Evolutionary conservation across 257 asterid genomes (phyloP), one percentile per base, ranked within the genome.

Genomic region (Gentiana straminea): DNA sequence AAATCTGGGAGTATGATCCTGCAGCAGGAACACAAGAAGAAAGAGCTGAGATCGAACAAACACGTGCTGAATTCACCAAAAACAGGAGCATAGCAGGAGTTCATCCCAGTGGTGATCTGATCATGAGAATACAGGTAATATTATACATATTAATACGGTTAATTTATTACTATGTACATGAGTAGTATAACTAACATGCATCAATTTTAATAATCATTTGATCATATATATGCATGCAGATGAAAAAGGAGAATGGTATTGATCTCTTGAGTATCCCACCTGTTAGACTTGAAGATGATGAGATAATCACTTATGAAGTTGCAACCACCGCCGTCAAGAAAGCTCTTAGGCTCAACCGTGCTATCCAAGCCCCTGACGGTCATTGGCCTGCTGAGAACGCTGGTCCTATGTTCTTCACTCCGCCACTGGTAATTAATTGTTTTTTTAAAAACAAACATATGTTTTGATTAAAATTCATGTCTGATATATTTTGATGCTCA

Each of bases 331-430:
- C 86, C 0, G 84, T 86, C 7, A 83, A 56, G 72, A 86, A 79
- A 64, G 86, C 93, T 12, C 51, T 86, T 5, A 59, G 74, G 10
- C 54, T 80, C 5, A 74, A 74, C 54, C 76, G 83, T 33, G 89
- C 95, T 2, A 63, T 86, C 48, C 95, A 86, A 75, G 86, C 89
- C 3, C 76, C 75, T 7, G 89, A 86, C 24, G 95, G 93, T 10
- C 95, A 86, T 10, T 82, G 95, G 93, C 95, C 93, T 1, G 84
- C 95, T 10, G 89, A 82, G 59, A 82, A 78, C 60, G 84, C 83
- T 0, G 95, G 93, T 3, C 84, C 89, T 0, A 53, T 86, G 80
- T 83, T 86, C 59, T 86, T 82, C 68, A 72, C 75, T 33, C 84
- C 84, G 7, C 84, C 81, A 7, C 54, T 71, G 64, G 81, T 75